Conservation (phyloP, 768 basidiomycete species). For the Suillus plorans region DNA sequence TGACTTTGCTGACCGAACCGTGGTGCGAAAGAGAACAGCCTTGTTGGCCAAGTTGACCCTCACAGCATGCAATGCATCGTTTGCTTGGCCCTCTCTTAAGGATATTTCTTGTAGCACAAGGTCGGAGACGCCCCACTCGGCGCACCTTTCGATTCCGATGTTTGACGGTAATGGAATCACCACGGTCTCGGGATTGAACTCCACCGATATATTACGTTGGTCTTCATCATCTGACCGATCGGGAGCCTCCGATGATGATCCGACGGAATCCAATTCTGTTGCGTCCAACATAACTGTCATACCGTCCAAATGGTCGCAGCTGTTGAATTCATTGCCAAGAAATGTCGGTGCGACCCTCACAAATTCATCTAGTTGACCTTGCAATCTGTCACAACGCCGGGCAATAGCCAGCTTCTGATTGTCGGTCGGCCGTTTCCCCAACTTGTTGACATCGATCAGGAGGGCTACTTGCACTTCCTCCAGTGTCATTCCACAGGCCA, state of each 20-base stretch:
- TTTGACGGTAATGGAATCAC: too few species aligned
- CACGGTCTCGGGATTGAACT: too few species aligned
- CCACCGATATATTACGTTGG: not conserved
- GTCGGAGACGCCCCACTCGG: too few species aligned
- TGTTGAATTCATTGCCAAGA: not conserved
- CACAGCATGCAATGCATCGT: slow-evolving; percentile 14
- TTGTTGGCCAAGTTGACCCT: slow-evolving; percentile 9
- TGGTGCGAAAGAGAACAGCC: slow-evolving; percentile 5
- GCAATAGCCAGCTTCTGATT: not conserved
- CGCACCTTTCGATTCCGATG: too few species aligned
- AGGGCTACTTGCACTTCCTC: too few species aligned
- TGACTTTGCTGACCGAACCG: not conserved
- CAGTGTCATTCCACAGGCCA: too few species aligned
- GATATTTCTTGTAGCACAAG: too few species aligned
- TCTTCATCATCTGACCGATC: not conserved
- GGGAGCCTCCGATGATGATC: not conserved
- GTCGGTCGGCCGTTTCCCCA: not conserved
- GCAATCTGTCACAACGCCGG: not conserved
- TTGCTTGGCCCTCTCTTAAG: slow-evolving; percentile 1
- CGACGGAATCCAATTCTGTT: not conserved
- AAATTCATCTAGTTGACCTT: not conserved
- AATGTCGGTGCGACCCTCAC: not conserved
- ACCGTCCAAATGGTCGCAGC: not conserved
- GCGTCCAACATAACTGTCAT: not conserved
- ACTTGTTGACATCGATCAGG: not conserved